Conservation (phyloP, 164 flowering plant species). For the Stephania japonica region DNA sequence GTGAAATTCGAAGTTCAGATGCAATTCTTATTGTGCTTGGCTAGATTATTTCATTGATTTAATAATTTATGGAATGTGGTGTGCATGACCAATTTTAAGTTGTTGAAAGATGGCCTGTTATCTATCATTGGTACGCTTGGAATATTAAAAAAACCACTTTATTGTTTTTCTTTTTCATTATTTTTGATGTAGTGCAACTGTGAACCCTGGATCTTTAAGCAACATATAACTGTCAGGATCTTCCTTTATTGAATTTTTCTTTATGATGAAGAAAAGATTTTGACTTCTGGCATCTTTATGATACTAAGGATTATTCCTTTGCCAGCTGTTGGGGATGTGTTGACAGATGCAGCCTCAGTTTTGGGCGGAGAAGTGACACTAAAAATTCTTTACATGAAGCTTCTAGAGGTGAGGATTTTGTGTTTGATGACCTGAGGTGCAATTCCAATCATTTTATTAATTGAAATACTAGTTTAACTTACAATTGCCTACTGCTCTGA, state of each 20-base stretch:
- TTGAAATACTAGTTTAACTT: not conserved
- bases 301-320: slow-evolving; percentile 23
- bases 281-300: not conserved
- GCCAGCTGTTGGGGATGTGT: slow-evolving; percentile 86
- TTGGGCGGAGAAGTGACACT: slow-evolving; percentile 84
- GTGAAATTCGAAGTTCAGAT: too few species aligned
- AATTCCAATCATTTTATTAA: not conserved
- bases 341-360: slow-evolving; percentile 88
- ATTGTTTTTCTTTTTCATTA: not conserved
- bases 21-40: not conserved
- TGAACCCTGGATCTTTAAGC: not conserved
- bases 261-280: not conserved
- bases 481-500: not conserved
- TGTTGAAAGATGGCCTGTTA: not conserved
- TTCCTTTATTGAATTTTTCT: slow-evolving; percentile 3
- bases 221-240: not conserved
- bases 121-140: too few species aligned
- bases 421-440: not conserved
- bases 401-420: slow-evolving; percentile 57
- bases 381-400: slow-evolving; percentile 80
- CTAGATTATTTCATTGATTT: not conserved
- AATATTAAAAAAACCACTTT: not conserved
- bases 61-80: not conserved
- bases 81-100: not conserved
- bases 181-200: not conserved